These are phyloP conservation scores for Raffaelea ambrosiae DNA, from an alignment of 2,329 filamentous ascomycete species.

Conservation along the genomic window DNA sequence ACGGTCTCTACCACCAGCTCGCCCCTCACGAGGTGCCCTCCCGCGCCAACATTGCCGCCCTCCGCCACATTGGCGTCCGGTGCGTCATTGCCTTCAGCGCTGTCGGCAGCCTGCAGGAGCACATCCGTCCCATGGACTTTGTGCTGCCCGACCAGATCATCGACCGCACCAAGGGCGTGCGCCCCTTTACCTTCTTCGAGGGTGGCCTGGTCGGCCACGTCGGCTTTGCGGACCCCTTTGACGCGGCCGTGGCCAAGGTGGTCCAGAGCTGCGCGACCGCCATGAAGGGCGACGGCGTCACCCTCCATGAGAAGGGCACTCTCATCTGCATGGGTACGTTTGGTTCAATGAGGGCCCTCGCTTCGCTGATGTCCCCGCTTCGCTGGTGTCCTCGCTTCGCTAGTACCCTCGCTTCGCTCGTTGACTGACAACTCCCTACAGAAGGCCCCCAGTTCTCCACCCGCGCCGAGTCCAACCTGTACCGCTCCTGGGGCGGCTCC, in stretches of 20 bases:
- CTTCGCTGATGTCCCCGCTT: not conserved
- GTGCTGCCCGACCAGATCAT: constrained; percentile 94
- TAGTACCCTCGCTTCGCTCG: not conserved
- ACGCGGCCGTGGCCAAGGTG: constrained; percentile 65
- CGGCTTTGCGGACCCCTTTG: constrained; percentile 93
- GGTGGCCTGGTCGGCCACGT: constrained; percentile 88
- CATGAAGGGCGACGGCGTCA: constrained; percentile 76
- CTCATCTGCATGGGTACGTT: constrained; percentile 82
- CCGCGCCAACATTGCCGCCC: constrained; percentile 96
- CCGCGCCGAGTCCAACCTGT: constrained; percentile 89
- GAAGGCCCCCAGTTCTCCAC: constrained; percentile 99
- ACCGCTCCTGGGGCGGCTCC: constrained; percentile 84
- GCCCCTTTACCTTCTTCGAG: constrained; percentile 95
- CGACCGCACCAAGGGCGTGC: constrained; percentile 90
- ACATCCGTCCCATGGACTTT: constrained; percentile 93
- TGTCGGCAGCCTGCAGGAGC: constrained; percentile 84
- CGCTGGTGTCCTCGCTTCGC: not conserved
- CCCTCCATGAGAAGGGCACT: constrained; percentile 74
- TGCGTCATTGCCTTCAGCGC: constrained; percentile 91
- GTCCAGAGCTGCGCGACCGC: constrained; percentile 67
- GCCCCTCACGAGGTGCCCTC: constrained; percentile 92
- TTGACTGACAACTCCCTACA: constrained; percentile 24
- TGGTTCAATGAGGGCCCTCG: not conserved
- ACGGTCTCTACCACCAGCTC: constrained; percentile 80
- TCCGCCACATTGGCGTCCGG: constrained; percentile 81